Base-by-base conservation (phyloP, 176 grass and related monocot genomes). In the Eleusine coracana region DNA sequence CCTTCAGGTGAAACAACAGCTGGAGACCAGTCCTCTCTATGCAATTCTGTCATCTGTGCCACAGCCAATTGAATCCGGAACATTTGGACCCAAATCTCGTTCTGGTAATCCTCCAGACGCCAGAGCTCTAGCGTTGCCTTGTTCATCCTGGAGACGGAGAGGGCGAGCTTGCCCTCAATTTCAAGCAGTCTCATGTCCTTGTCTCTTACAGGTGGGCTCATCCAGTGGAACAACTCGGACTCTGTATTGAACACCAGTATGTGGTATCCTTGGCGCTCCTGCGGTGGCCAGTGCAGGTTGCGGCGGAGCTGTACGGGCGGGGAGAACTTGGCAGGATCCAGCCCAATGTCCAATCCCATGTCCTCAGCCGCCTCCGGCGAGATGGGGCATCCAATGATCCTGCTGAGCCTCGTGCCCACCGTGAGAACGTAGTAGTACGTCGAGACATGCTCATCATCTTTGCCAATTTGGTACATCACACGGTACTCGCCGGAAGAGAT, bases 221-320 rank as follows among this genome's bases (percentile, higher is more conserved):
- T 55, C 76, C 76, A 86, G 34, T 23, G 51, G 60, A 86, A 80
- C 68, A 36, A 48, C 45, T 80, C 84, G 20, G 16, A 25, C 46
- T 36, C 20, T 1, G 59, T 80, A 25, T 86, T 60, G 36, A 86
- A 86, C 69, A 86, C 76, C 36, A 86, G 25, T 7, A 86, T 67
- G 3, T 45, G 20, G 45, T 80, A 38, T 4, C 29, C 14, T 20
- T 55, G 76, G 49, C 6, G 6, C 16, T 10, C 5, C 60, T 56
- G 36, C 17, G 59, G 76, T 69, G 62, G 46, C 68, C 84, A 86
- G 48, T 86, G 69, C 68, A 86, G 76, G 68, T 44, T 79, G 58
- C 29, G 2, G 10, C 5, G 0, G 7, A 52, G 12, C 62, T 78
- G 59, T 25, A 78, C 4, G 16, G 75, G 75, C 15, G 59, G 75